Evolutionary conservation across 352 stramenopile species (phyloP).

Genomic region (Pythium pectinolyticum): DNA sequence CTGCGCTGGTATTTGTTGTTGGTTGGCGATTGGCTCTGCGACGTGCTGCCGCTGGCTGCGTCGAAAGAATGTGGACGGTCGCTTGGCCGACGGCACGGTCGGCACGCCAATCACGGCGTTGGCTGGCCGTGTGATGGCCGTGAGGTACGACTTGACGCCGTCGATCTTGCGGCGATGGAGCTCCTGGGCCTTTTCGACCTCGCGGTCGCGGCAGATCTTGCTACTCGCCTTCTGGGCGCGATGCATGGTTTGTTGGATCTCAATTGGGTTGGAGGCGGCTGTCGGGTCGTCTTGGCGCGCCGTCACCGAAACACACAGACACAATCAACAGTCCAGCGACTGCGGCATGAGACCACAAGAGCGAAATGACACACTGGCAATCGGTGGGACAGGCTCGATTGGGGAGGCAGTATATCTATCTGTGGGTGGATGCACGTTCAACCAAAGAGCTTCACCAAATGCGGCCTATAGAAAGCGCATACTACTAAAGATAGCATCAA

Average conservation of each 20-base stretch:
- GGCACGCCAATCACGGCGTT: too few relatives aligned
- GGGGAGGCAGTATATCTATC: too few relatives aligned
- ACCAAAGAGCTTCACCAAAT: too few relatives aligned
- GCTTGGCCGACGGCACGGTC: conserved; percentile 16
- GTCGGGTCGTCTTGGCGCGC: too few relatives aligned
- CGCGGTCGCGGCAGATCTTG: conserved; percentile 65
- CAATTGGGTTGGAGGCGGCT: too few relatives aligned
- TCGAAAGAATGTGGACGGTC: conserved; percentile 27
- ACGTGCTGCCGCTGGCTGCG: conserved; percentile 21
- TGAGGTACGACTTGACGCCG: conserved; percentile 60
- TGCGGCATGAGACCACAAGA: conserved; percentile 5
- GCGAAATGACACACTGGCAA: too few relatives aligned
- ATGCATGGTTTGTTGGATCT: conserved; percentile 52
- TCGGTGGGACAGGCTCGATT: too few relatives aligned
- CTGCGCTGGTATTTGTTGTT: not conserved
- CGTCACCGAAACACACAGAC: too few relatives aligned
- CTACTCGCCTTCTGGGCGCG: conserved; percentile 78
- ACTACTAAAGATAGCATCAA: not conserved
- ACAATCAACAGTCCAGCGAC: not conserved
- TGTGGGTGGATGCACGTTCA: too few relatives aligned
- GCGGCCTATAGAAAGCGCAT: not conserved
- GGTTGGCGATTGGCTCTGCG: not conserved
- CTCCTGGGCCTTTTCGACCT: conserved; percentile 70
- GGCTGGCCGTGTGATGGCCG: conserved; percentile 29
- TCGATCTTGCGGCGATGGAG: conserved; percentile 74